These are phyloP conservation scores for Lumnitzera racemosa DNA, from an alignment of 345 rosid species.

Conservation along the genomic window DNA sequence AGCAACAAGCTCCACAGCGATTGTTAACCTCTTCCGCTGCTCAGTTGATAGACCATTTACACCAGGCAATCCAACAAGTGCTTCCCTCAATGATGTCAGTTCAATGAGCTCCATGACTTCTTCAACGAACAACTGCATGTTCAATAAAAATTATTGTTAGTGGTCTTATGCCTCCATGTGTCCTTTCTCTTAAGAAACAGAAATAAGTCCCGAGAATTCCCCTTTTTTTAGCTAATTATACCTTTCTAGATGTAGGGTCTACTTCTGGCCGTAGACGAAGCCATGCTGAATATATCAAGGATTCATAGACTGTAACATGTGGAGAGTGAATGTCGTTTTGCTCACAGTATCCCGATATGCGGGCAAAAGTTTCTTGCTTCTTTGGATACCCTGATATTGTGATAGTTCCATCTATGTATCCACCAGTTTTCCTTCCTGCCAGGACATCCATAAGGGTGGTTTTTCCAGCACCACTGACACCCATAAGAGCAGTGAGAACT, in stretches of 20 bases:
- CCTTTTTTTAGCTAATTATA: constrained; percentile 8
- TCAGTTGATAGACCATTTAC: constrained; percentile 54
- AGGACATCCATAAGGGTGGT: constrained; percentile 72
- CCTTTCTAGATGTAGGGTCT: constrained; percentile 48
- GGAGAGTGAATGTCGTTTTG: constrained; percentile 73
- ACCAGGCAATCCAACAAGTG: constrained; percentile 56
- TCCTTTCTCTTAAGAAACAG: neutral
- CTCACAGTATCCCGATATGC: constrained; percentile 66
- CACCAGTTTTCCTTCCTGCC: constrained; percentile 74
- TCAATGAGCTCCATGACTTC: constrained; percentile 77
- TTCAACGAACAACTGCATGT: constrained; percentile 49
- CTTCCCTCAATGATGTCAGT: constrained; percentile 39
- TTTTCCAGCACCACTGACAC: constrained; percentile 67
- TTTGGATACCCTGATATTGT: constrained; percentile 55
- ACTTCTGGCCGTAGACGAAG: constrained; percentile 54
- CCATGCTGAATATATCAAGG: constrained; percentile 60
- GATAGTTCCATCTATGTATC: constrained; percentile 44
- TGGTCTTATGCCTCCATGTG: neutral
- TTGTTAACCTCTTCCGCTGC: constrained; percentile 61
- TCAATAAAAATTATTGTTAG: neutral
- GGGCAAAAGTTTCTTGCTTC: constrained; percentile 66
- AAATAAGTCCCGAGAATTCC: no score
- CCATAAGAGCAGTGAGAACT: constrained; percentile 63
- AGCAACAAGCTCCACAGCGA: constrained; percentile 67
- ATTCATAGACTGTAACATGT: constrained; percentile 54